These are phyloP conservation scores for Plasmopara muralis DNA, from an alignment of 352 stramenopile species.

Conservation along the genomic window DNA sequence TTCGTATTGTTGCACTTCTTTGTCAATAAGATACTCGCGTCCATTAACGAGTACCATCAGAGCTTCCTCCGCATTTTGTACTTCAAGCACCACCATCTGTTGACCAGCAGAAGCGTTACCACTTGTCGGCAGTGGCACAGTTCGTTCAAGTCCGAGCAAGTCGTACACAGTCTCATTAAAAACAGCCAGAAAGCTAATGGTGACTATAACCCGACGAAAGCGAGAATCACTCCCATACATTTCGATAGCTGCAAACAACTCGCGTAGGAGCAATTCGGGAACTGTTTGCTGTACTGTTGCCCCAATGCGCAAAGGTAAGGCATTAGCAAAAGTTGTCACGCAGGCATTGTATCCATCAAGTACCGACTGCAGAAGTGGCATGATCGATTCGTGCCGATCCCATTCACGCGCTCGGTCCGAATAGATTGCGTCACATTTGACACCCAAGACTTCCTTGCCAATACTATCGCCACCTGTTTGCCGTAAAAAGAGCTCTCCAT, in stretches of 20 bases:
- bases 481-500: conserved; percentile 42
- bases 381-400: conserved; percentile 49
- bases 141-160: conserved; percentile 62
- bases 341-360: conserved; percentile 64
- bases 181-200: conserved; percentile 86
- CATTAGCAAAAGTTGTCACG: conserved; percentile 49
- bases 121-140: conserved; percentile 4
- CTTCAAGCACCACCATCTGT: conserved; percentile 58
- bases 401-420: conserved; percentile 60
- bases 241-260: conserved; percentile 41
- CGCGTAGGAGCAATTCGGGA: conserved; percentile 34
- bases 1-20: conserved; percentile 2
- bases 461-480: conserved; percentile 4
- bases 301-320: conserved; percentile 21
- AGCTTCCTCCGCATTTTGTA: conserved; percentile 56
- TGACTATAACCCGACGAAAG: conserved; percentile 49
- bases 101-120: conserved; percentile 3
- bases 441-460: conserved; percentile 20
- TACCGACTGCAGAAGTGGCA: conserved; percentile 56
- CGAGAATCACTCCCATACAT: conserved; percentile 22
- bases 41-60: conserved; percentile 51
- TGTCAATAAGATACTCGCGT: conserved; percentile 35
- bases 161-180: conserved; percentile 94
- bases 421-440: conserved; percentile 54
- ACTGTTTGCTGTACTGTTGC: conserved; percentile 20